Base-by-base conservation (phyloP, 352 stramenopile species). In the Salisapilia sapeloensis region DNA sequence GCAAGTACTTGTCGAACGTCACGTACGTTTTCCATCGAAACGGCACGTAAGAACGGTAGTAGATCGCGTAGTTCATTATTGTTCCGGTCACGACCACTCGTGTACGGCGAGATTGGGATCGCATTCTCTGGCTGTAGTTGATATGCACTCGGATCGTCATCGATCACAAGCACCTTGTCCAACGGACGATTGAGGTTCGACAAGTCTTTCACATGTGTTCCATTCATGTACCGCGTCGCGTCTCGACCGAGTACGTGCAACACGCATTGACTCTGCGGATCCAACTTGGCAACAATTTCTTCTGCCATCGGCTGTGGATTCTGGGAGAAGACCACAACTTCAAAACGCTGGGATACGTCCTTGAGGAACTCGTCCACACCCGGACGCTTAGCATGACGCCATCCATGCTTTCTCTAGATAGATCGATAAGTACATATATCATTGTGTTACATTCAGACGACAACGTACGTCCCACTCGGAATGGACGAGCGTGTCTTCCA, bases 291-390 rank as follows among this genome's bases (percentile, higher is more conserved):
- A 29, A 87, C 57, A 27, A 87, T 67, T 35, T 87, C 71, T 35
- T 91, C 75, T 1, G 67, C 71, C 29, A 79, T 61, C 29, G 63
- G 76, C 21, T 23, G 30, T 8, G 29, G 30, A 50, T 91, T 83
- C 40, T 81, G 69, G 6, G 75, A 87, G 42, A 87, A 91, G 30
- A 91, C 75, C 0, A 91, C 75, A 34, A 87, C 87, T 41, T 91
- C 75, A 25, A 87, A 91, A 43, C 86, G 85, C 35, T 85, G 75
- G 21, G 62, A 81, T 19, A 87, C 33, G 5, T 66, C 75, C 38
- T 91, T 70, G 14, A 91, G 29, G 43, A 91, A 87, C 51, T 91
- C 75, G 41, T 91, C 71, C 5, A 91, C 71, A 4, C 74, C 67
- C 0, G 75, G 75, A 25, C 75, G 71, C 53, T 91, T 91, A 11